phyloP scores from a whole-genome alignment of 345 rosid genomes.

The Euclidium syriacum region DNA sequence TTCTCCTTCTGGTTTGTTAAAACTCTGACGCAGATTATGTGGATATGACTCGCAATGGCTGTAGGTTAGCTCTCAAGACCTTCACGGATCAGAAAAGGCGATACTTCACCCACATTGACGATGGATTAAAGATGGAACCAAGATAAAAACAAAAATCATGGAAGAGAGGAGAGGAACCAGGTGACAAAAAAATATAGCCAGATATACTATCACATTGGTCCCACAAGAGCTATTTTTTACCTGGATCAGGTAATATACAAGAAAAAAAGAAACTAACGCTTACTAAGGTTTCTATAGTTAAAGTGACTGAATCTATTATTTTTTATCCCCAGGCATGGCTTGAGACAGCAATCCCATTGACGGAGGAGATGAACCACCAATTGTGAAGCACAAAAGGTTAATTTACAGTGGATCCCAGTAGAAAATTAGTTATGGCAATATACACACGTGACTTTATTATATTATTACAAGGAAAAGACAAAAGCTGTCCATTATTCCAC shows the following conservation, averaged over 20 bases:
- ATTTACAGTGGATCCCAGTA: too few species aligned
- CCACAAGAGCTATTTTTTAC: slow-evolving; percentile 76
- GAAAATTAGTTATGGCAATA: too few species aligned
- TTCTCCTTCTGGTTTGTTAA: not conserved
- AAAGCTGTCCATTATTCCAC: too few species aligned
- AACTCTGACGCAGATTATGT: not conserved
- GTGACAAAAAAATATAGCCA: slow-evolving; percentile 50
- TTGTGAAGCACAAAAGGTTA: too few species aligned
- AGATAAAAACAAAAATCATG: slow-evolving; percentile 39
- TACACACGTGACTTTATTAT: too few species aligned
- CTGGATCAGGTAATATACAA: slow-evolving; percentile 42
- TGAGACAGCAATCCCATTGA: too few species aligned
- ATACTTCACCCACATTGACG: slow-evolving; percentile 79
- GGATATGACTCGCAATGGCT: slow-evolving; percentile 1
- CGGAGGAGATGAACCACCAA: too few species aligned
- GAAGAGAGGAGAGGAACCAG: slow-evolving; percentile 44
- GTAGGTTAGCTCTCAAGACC: slow-evolving; percentile 92
- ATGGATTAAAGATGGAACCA: slow-evolving; percentile 44
- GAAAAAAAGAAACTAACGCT: slow-evolving; percentile 55
- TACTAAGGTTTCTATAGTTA: slow-evolving; percentile 3
- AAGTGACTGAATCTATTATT: too few species aligned
- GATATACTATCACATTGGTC: slow-evolving; percentile 49
- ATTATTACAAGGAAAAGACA: too few species aligned
- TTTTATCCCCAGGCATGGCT: too few species aligned
- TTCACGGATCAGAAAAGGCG: slow-evolving; percentile 89